Base-by-base conservation (phyloP, 768 basidiomycete species). In the Collybia sp. region DNA sequence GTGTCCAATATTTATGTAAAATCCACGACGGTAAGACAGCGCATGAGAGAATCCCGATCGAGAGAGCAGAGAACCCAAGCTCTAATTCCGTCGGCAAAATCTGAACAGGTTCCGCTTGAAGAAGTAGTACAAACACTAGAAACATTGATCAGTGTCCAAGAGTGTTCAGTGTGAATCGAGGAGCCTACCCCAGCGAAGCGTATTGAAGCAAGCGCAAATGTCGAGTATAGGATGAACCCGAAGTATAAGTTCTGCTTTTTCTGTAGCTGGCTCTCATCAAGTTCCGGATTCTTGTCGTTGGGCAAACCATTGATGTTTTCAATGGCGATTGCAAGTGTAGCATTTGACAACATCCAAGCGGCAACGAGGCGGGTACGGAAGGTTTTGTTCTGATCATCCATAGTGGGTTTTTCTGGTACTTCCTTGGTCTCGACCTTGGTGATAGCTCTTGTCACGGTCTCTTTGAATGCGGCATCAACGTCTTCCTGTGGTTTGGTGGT, bases 371-470 rank as follows among this genome's bases (percentile, higher is more conserved):
- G 84, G 2, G 92, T 93, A 47, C 91, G 82, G 85, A 94, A 94
- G 11, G 92, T 93, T 69, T 83, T 87, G 71, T 93, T 93, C 65
- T 84, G 73, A 58, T 94, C 91, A 60, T 94, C 91, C 76, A 85
- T 73, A 1, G 80, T 92, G 3, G 91, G 91, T 60, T 85, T 87
- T 64, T 91, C 88, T 2, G 73, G 43, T 0, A 58, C 80, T 45
- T 91, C 88, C 51, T 82, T 80, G 33, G 71, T 70, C 12, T 80
- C 72, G 46, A 85, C 54, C 63, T 88, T 87, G 37, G 88, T 86
- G 48, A 93, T 77, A 0, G 91, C 92, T 35, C 92, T 86, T 1
- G 80, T 84, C 5, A 93, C 92, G 0, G 93, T 94, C 58, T 91
- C 88, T 64, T 93, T 91, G 76, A 96, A 97, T 19, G 82, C 79